Conservation (phyloP, 2,329 filamentous ascomycete genomes). For the Truncatella angustata region DNA sequence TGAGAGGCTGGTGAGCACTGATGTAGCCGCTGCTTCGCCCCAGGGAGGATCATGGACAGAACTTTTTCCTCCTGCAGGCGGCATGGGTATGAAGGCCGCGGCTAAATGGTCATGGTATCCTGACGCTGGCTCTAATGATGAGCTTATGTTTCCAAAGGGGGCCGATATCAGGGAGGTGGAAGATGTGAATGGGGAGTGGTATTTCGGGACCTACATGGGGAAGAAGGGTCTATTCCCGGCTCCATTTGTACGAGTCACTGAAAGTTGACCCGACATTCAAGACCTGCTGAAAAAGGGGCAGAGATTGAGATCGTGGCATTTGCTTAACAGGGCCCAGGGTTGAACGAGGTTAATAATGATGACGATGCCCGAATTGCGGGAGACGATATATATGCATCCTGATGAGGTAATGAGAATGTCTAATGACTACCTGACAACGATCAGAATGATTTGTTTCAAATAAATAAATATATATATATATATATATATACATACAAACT, state of each 20-base stretch:
- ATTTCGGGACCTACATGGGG: slow-evolving; percentile 81
- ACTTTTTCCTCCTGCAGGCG: slow-evolving; percentile 72
- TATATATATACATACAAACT: no score
- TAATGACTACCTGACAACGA: background rate
- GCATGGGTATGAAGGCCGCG: slow-evolving; percentile 60
- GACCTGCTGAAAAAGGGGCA: background rate
- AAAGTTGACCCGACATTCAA: background rate
- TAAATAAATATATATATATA: no score
- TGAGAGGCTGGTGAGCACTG: slow-evolving; percentile 47
- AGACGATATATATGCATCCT: background rate
- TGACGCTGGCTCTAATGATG: slow-evolving; percentile 61
- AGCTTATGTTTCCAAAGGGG: slow-evolving; percentile 79
- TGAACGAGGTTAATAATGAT: background rate
- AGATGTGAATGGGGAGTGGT: slow-evolving; percentile 91
- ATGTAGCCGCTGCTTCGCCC: slow-evolving; percentile 47
- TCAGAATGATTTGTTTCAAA: background rate
- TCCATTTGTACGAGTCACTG: slow-evolving; percentile 63
- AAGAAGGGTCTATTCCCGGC: slow-evolving; percentile 76
- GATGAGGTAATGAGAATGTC: background rate
- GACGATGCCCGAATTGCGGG: background rate
- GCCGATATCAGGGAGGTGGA: slow-evolving; percentile 82
- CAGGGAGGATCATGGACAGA: slow-evolving; percentile 24
- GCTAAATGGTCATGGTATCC: slow-evolving; percentile 82
- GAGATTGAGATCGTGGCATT: background rate
- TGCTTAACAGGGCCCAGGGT: background rate